Evolutionary conservation across 768 basidiomycete genomes (phyloP), one percentile per base, ranked within the genome.

Genomic region (Rhodotorula paludigena): DNA sequence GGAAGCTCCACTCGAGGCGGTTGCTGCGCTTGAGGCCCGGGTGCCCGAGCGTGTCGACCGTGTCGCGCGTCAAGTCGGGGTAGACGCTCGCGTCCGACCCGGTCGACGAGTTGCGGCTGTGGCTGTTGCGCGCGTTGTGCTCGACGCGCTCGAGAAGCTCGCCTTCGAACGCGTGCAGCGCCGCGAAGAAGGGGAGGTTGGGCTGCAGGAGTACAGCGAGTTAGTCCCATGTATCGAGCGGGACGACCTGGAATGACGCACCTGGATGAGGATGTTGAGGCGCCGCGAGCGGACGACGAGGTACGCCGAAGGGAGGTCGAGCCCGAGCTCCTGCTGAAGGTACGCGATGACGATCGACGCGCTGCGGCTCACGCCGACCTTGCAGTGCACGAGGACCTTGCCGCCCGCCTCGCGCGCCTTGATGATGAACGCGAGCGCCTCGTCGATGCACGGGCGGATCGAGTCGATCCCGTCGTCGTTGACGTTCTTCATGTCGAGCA

Each of bases 341-440:
- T 97, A 97, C 25, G 93, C 93, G 75, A 98, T 97, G 69, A 89
- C 89, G 67, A 98, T 92, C 39, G 91, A 94, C 36, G 94, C 93
- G 75, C 89, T 90, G 67, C 94, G 81, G 51, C 88, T 90, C 49
- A 98, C 94, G n/a, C 94, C 94, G n/a, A 98, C 94, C n/a, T 92
- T 84, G 78, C 94, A 98, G 78, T 98, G 94, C 14, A 98, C 92
- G 58, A 98, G 82, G 41, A 94, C 87, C 76, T 89, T 89, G 5
- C 94, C 94, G 12, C 93, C 92, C 57, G 86, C 84, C 41, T 80
- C 78, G 47, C 90, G 81, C 49, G 92, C 94, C 57, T 84, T 82
- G 74, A 94, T 91, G 73, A 98, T 97, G 90, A 92, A 97, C 53
- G 87, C 87, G 76, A 91, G 91, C 48, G 94, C 89, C 5, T 88